These are phyloP conservation scores for Coniella lustricola DNA, from an alignment of 2,329 filamentous ascomycete genomes.

Conservation along the genomic window DNA sequence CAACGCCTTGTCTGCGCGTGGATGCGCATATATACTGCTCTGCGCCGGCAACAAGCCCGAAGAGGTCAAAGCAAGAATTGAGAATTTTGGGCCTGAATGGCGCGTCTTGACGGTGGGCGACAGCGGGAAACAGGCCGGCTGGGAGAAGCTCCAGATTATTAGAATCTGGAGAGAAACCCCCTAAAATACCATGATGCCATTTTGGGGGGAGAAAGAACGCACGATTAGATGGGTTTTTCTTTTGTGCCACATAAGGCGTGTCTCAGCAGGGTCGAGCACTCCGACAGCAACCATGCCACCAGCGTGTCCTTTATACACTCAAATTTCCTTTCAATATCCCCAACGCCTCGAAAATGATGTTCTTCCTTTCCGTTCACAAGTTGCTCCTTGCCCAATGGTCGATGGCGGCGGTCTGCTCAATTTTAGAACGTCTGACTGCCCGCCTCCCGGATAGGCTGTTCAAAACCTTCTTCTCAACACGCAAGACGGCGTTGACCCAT, in stretches of 20 bases:
- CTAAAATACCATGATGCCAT: neutral
- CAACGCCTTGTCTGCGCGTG: conserved; percentile 52
- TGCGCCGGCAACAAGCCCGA: conserved; percentile 87
- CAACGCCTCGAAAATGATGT: conserved; percentile 11
- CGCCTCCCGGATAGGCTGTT: neutral
- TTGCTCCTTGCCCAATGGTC: conserved; percentile 2
- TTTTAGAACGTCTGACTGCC: neutral
- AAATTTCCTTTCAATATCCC: conserved; percentile 5
- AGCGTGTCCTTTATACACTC: neutral
- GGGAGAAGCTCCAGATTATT: conserved; percentile 89
- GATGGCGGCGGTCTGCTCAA: neutral
- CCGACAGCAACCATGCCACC: conserved; percentile 1
- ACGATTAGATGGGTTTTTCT: conserved; percentile 7
- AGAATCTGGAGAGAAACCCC: conserved; percentile 63
- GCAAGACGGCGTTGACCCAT: too few species aligned
- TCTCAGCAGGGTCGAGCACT: neutral
- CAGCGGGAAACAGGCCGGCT: conserved; percentile 83
- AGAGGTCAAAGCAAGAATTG: conserved; percentile 58
- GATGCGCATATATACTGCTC: conserved; percentile 82
- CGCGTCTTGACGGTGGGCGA: conserved; percentile 67
- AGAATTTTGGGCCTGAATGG: conserved; percentile 53
- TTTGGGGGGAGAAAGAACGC: conserved; percentile 7
- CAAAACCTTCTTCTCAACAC: neutral
- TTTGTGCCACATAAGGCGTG: conserved; percentile 3
- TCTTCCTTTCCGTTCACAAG: neutral